Conservation (phyloP, 805 yeast genomes). For the Saccharomycopsis schoenii region DNA sequence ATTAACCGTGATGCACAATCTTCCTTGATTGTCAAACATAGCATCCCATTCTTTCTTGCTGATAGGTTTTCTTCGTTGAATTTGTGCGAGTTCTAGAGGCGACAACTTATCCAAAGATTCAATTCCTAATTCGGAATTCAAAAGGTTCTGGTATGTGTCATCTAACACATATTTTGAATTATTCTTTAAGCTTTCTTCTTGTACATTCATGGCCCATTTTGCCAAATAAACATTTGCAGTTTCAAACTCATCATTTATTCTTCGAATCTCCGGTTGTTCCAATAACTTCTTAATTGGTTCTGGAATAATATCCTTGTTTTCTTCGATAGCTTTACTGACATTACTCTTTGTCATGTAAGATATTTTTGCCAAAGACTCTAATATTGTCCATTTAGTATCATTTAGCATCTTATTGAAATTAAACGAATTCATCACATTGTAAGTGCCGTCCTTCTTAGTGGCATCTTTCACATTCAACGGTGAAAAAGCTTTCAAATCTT, state of each 20-base stretch:
- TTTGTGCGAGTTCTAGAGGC: constrained; percentile 46
- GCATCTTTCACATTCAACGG: constrained; percentile 30
- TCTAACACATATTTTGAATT: constrained; percentile 37
- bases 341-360: constrained; percentile 54
- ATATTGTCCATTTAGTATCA: constrained; percentile 75
- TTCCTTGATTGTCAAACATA: constrained; percentile 72
- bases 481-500: constrained; percentile 50
- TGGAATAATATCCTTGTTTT: constrained; percentile 32
- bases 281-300: constrained; percentile 45
- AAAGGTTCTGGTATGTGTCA: constrained; percentile 44
- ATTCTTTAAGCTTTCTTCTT: constrained; percentile 72
- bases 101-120: constrained; percentile 39
- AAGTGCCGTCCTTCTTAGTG: background rate
- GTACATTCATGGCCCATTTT: constrained; percentile 92
- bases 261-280: constrained; percentile 68
- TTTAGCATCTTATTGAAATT: constrained; percentile 41
- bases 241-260: constrained; percentile 83
- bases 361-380: constrained; percentile 76
- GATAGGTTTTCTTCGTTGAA: constrained; percentile 59
- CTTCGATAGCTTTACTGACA: constrained; percentile 49
- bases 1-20: constrained; percentile 57
- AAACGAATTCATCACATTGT: constrained; percentile 11
- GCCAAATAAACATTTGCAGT: constrained; percentile 87
- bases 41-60: constrained; percentile 70
- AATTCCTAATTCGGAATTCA: constrained; percentile 55